These are phyloP conservation scores for Neopestalotiopsis sp. DNA, from an alignment of 2,329 filamentous ascomycete genomes.

Conservation along the genomic window DNA sequence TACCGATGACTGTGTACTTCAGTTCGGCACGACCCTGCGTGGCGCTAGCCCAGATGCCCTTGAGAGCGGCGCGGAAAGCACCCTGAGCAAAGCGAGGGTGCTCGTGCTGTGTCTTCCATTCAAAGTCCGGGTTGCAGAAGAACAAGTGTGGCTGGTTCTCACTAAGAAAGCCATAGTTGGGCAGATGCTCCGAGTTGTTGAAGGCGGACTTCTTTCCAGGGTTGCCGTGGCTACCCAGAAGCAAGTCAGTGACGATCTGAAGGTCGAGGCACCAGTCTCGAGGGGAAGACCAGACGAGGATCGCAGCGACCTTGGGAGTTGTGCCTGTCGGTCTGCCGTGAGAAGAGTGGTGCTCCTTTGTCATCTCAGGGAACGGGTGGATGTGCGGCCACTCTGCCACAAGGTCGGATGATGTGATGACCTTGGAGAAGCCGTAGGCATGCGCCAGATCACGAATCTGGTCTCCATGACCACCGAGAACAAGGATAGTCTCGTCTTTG, in stretches of 20 bases:
- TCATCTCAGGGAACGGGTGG: constrained; percentile 45
- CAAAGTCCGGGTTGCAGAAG: constrained; percentile 74
- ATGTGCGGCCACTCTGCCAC: constrained; percentile 28
- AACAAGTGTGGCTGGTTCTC: constrained; percentile 70
- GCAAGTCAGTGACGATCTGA: constrained; percentile 37
- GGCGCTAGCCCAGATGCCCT: constrained; percentile 65
- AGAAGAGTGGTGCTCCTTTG: constrained; percentile 32
- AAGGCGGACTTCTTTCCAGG: constrained; percentile 66
- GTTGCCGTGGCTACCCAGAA: constrained; percentile 54
- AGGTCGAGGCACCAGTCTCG: constrained; percentile 43
- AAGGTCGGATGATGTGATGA: constrained; percentile 44
- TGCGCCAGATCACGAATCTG: constrained; percentile 35
- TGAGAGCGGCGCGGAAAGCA: constrained; percentile 68
- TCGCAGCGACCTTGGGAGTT: constrained; percentile 41
- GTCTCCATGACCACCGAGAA: constrained; percentile 54
- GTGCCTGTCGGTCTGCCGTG: constrained; percentile 40
- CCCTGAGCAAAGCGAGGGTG: constrained; percentile 74
- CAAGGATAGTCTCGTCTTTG: constrained; percentile 57
- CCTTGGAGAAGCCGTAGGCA: constrained; percentile 41
- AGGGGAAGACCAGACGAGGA: constrained; percentile 40
- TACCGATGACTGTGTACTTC: constrained; percentile 66
- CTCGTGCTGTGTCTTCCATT: constrained; percentile 71
- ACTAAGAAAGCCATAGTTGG: constrained; percentile 46
- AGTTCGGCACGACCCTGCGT: constrained; percentile 48
- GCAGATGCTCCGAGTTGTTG: constrained; percentile 52